Evolutionary conservation across 2,329 filamentous ascomycete genomes (phyloP), one percentile per base, ranked within the genome.

Genomic region (Aureobasidium sp.): DNA sequence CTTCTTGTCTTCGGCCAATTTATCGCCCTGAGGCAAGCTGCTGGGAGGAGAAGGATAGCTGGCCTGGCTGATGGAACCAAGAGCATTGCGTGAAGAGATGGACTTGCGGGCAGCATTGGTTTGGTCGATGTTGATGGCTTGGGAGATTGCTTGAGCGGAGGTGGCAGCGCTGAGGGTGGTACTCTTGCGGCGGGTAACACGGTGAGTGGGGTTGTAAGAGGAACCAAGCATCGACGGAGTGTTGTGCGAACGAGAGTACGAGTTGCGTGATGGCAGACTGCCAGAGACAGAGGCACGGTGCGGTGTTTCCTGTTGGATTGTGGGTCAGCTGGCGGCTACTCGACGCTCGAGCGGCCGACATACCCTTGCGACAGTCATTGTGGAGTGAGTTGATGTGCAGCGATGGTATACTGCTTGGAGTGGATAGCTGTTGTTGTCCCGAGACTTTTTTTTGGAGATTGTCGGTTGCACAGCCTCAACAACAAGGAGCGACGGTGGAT

Each of bases 181-280:
- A 77, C 92, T 97, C 83, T 97, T 97, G 69, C 94, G 86, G 70
- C 93, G 90, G 68, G 90, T 91, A 67, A 97, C 85, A 68, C 94
- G 89, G 75, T 96, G 89, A 74, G 85, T 87, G 68, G 86, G 78
- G 78, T 92, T 93, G 71, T 92, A 83, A 62, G 88, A 85, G 68
- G 85, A 85, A 63, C 88, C 83, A 61, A 92, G 88, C 68, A 91
- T 81, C 62, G 90, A 93, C 75, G 94, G 88, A 54, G 90, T 90
- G 78, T 91, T 90, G 78, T 91, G 90, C 68, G 85, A 86, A 71
- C 91, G 87, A 65, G 85, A 83, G 76, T 89, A 85, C 66, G 83
- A 78, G 71, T 85, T 82, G 67, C 86, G 86, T 63, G 76, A 79
- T 55, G 88, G 80, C 59, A 83, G 75, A 68, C 79, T 82, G 81